Evolutionary conservation across 2,329 filamentous ascomycete species (phyloP), one percentile per base, ranked within the genome.

Genomic region (Fusarium xyrophilum): DNA sequence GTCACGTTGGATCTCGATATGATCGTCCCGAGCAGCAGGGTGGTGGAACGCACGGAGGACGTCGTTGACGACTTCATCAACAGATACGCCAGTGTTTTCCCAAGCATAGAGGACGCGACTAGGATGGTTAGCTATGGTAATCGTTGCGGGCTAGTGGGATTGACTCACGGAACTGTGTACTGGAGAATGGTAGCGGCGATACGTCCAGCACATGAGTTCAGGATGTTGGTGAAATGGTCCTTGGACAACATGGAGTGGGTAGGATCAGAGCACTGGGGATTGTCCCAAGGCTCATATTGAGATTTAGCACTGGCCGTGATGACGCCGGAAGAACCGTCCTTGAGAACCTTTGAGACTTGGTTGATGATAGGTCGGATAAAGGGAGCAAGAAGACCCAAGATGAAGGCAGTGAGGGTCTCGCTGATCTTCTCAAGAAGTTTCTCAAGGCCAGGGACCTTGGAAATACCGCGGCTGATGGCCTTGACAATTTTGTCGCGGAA

Each of bases 401-500:
- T 88, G 76, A 98, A 98, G 10, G 97, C 85, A 0, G 95, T 97
- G 40, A 99, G 84, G 3, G 92, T 95, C 81, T 99, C 96, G 58
- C 91, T 93, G 73, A 99, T 97, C 73, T 93, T 95, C 68, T 98
- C 95, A 25, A 98, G 88, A n/a, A 97, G 83, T 65, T 90, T 85
- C 79, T 97, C 93, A 7, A 99, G 84, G 1, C 95, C 95, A 0
- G 96, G 96, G 39, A 99, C 91, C 82, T 96, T 97, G 73, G 93
- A 89, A 70, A 98, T 93, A 54, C 93, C 91, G 39, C 88, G 87
- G 75, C 89, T 93, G 78, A 99, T 93, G 40, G 90, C 87, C 71
- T 93, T 93, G 52, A 97, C 94, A 56, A 99, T 93, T 75, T 91
- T 96, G 82, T 99, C 96, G 63, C 95, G 88, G 83, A 98, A 99